Percentiles rank a stretch among this genome's conserved stretches.
Conservation (phyloP, 2,329 filamentous ascomycete genomes). For the Microcyclosporella mali region DNA sequence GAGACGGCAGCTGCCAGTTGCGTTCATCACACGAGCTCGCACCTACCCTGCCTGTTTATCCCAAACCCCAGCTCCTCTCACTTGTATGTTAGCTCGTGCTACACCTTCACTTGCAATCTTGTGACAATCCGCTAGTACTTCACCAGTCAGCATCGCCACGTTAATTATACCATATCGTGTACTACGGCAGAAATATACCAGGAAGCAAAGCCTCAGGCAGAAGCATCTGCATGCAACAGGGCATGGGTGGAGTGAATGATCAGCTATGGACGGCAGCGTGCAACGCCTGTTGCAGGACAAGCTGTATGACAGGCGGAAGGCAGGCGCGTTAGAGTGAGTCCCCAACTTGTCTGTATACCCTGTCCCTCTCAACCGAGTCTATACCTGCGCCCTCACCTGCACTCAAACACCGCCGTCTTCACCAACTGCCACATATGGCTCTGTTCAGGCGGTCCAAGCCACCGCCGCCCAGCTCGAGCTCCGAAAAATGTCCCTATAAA, state of each 20-base stretch:
- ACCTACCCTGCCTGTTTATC: no score
- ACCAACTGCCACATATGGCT: conserved; percentile 6
- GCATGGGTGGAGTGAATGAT: conserved; percentile 1
- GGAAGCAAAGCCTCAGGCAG: no score
- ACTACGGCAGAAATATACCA: no score
- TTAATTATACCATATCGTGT: no score
- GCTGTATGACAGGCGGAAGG: conserved; percentile 96
- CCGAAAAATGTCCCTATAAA: conserved; percentile 8
- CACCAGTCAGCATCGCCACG: neutral
- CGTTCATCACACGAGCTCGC: no score
- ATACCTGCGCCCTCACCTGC: conserved; percentile 5
- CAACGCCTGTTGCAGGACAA: conserved; percentile 93
- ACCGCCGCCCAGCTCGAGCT: neutral
- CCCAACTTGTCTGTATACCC: neutral
- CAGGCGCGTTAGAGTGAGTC: conserved; percentile 82
- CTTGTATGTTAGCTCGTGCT: no score
- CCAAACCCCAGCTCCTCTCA: no score
- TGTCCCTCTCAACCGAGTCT: neutral
- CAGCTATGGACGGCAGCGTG: conserved; percentile 74
- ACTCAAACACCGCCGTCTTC: conserved; percentile 5
- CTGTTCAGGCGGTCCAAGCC: conserved; percentile 1
- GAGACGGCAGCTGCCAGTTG: no score
- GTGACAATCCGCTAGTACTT: neutral
- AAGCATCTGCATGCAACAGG: neutral
- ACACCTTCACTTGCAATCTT: neutral